phyloP scores from a whole-genome alignment of 257 asterid genomes.

The Nemophila menziesii region DNA sequence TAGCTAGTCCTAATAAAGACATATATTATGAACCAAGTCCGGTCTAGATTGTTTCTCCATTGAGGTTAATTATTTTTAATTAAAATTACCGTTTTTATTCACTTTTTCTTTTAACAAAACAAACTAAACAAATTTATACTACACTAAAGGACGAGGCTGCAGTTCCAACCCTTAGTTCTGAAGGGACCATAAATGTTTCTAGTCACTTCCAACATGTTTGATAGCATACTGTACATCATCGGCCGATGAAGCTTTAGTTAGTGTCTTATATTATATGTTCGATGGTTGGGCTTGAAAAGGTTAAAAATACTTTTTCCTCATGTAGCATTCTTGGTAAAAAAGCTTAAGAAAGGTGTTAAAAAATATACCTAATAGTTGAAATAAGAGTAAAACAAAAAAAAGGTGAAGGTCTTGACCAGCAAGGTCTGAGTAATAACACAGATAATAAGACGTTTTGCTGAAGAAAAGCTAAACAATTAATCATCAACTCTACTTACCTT shows the following conservation, averaged over 20 bases:
- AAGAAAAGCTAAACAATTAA: constrained; percentile 2
- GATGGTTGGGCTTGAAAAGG: neutral
- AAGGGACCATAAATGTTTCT: neutral
- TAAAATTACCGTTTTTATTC: no score
- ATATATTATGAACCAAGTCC: no score
- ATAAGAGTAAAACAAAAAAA: neutral
- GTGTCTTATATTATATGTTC: neutral
- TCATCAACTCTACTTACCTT: constrained; percentile 2
- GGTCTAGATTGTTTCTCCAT: no score
- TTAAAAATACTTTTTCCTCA: neutral
- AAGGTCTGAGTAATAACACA: constrained; percentile 1
- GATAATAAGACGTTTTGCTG: constrained; percentile 1
- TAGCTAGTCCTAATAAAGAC: no score
- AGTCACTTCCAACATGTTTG: neutral
- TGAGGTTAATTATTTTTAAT: no score
- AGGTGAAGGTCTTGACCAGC: neutral
- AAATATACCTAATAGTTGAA: neutral
- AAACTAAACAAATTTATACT: no score
- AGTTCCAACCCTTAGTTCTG: neutral
- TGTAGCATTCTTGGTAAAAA: neutral
- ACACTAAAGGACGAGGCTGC: no score
- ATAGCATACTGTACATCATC: neutral
- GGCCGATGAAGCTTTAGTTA: neutral
- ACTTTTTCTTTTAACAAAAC: no score
- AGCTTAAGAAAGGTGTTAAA: neutral